Evolutionary conservation across 257 asterid genomes (phyloP).

Genomic region (Rauvolfia tetraphylla): DNA sequence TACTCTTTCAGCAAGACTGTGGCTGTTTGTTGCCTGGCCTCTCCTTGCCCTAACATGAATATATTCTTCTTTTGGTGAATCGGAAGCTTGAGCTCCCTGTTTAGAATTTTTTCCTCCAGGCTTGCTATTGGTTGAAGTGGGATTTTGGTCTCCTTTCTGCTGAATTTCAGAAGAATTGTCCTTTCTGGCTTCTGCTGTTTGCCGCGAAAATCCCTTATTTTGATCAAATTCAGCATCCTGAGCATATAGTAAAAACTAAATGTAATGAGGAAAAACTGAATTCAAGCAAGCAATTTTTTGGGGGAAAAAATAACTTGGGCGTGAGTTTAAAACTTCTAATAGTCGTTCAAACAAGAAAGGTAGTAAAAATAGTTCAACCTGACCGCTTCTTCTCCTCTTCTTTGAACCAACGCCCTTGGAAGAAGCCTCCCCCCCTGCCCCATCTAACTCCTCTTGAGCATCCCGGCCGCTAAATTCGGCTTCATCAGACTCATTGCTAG

Average conservation of each 20-base stretch:
- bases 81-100: slow-evolving; percentile 73
- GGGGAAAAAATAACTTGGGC: not conserved
- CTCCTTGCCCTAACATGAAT: slow-evolving; percentile 80
- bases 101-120: slow-evolving; percentile 58
- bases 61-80: slow-evolving; percentile 72
- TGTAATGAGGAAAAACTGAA: slow-evolving; percentile 4
- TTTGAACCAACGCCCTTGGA: slow-evolving; percentile 46
- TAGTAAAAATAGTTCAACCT: slow-evolving; percentile 38
- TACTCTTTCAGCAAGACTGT: slow-evolving; percentile 99
- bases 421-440: slow-evolving; percentile 37
- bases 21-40: slow-evolving; percentile 99
- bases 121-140: slow-evolving; percentile 33
- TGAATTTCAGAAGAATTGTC: slow-evolving; percentile 35
- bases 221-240: slow-evolving; percentile 51
- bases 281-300: too few species aligned
- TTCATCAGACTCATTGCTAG: slow-evolving; percentile 59
- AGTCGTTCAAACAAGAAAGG: not conserved
- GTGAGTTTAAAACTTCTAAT: not conserved
- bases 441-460: slow-evolving; percentile 49
- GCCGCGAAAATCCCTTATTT: slow-evolving; percentile 33
- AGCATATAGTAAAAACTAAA: slow-evolving; percentile 18
- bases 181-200: slow-evolving; percentile 34
- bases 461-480: slow-evolving; percentile 67
- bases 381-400: slow-evolving; percentile 73
- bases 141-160: slow-evolving; percentile 47